Evolutionary conservation across 108 stramenopile species (phyloP), one percentile per base, ranked within the genome.

Genomic region (Stephanodiscus triporus): DNA sequence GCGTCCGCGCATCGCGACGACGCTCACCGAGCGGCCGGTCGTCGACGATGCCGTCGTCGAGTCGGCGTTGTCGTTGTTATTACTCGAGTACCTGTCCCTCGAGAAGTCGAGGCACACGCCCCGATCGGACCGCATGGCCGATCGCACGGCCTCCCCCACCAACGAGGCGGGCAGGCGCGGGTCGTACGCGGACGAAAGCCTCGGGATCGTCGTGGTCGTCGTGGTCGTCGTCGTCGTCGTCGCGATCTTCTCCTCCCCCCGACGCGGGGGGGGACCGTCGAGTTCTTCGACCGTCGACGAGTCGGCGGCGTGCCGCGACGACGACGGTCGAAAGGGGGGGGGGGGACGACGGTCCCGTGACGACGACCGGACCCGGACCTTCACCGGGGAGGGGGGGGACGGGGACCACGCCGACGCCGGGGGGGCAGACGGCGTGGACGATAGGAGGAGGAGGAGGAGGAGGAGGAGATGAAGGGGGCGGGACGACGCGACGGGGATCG

Each of bases 71-170:
- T 9, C 40, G 7, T 9, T 24, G 78, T 45, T 23, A 73, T 55
- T 81, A 86, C 2, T 54, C 75, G 19, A 22, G 26, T 64, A 80
- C 0, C 67, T 53, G 49, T 80, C 68, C 8, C 37, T 30, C 4
- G 79, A 57, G 43, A 85, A 82, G 63, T 85, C 81, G 30, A 85
- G 55, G 59, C 80, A 85, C 7, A 92, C 51, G 20, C 89, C 89
- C 8, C 87, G 82, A 36, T 77, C 80, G 19, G 87, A 91, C 23
- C 81, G 79, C 22, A 92, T 56, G 14, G 94, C 94, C 42, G 86
- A 77, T 57, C 91, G 89, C 24, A 95, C 90, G 6, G 94, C 94
- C 66, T 95, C 93, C 6, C 93, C 93, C 7, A 89, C 83, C 50
- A 94, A n/a, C 17, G 87, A 79, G 38, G 94, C 76, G 3, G 94